These are phyloP conservation scores for Neospermospora avenae DNA, from an alignment of 2,329 filamentous ascomycete genomes.

Conservation along the genomic window DNA sequence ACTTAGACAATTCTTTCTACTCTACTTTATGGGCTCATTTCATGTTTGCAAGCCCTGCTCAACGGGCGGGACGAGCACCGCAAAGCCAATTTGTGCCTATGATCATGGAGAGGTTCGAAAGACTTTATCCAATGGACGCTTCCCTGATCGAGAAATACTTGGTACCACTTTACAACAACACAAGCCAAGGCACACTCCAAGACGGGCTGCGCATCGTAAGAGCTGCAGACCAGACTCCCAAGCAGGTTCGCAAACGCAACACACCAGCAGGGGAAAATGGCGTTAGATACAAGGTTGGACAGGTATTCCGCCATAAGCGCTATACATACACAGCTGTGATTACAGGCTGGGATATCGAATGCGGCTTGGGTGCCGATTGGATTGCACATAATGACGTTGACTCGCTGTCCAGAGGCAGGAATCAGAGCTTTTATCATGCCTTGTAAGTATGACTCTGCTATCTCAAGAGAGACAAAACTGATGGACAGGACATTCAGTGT, in stretches of 20 bases:
- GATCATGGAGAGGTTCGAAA: slow-evolving; percentile 37
- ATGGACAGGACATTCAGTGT: slow-evolving; percentile 45
- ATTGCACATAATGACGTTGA: slow-evolving; percentile 63
- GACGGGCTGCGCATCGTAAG: slow-evolving; percentile 54
- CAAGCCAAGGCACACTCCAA: slow-evolving; percentile 40
- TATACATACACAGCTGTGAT: slow-evolving; percentile 80
- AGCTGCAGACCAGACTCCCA: slow-evolving; percentile 52
- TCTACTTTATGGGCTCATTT: slow-evolving; percentile 39
- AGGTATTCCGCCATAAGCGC: slow-evolving; percentile 78
- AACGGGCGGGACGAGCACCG: slow-evolving; percentile 23
- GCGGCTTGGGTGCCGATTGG: slow-evolving; percentile 55
- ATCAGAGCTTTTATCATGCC: slow-evolving; percentile 80
- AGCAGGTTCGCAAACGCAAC: slow-evolving; percentile 39
- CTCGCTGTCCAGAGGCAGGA: slow-evolving; percentile 52
- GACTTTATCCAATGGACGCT: slow-evolving; percentile 38
- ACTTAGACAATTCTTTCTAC: slow-evolving; percentile 39
- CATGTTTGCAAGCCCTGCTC: slow-evolving; percentile 31
- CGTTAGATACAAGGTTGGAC: slow-evolving; percentile 70
- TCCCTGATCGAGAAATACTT: slow-evolving; percentile 38
- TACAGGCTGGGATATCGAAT: slow-evolving; percentile 72
- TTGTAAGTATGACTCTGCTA: slow-evolving; percentile 58
- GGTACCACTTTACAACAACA: slow-evolving; percentile 31
- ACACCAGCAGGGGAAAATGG: slow-evolving; percentile 29
- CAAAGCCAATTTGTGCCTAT: slow-evolving; percentile 36
- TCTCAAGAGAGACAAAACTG: slow-evolving; percentile 14